Conservation (phyloP, 2,329 filamentous ascomycete genomes). For the Westerdykella aurantiaca region DNA sequence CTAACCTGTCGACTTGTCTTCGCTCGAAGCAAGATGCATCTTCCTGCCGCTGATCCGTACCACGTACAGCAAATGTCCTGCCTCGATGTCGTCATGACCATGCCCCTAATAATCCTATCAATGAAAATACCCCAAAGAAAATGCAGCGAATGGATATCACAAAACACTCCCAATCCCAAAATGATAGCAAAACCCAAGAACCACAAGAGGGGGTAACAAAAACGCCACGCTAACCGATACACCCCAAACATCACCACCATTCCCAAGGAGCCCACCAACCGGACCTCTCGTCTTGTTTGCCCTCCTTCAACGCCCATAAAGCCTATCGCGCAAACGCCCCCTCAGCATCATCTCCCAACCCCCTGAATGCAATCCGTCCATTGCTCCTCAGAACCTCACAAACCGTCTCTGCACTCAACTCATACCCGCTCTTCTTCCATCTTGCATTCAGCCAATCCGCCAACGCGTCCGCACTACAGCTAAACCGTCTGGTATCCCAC, state of each 20-base stretch:
- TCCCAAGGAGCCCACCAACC: background rate
- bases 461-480: constrained; percentile 28
- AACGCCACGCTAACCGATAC: background rate
- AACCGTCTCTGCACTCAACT: constrained; percentile 29
- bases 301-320: background rate
- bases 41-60: too few species aligned
- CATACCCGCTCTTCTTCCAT: constrained; percentile 33
- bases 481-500: constrained; percentile 31
- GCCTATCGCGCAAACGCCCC: constrained; percentile 24
- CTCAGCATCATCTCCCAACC: constrained; percentile 30
- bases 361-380: constrained; percentile 31
- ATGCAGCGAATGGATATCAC: constrained; percentile 9
- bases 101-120: too few species aligned
- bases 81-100: too few species aligned
- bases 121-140: background rate
- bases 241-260: background rate
- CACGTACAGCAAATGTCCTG: too few species aligned
- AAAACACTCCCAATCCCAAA: constrained; percentile 2
- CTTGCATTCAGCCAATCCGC: constrained; percentile 31
- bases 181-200: background rate
- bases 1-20: too few species aligned
- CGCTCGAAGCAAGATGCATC: too few species aligned
- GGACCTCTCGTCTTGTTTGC: background rate
- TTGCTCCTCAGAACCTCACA: constrained; percentile 33
- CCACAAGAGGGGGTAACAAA: background rate